Evolutionary conservation across 495 filamentous ascomycete genomes (phyloP), one percentile per base, ranked within the genome.

Genomic region (Daldinia caldariorum): DNA sequence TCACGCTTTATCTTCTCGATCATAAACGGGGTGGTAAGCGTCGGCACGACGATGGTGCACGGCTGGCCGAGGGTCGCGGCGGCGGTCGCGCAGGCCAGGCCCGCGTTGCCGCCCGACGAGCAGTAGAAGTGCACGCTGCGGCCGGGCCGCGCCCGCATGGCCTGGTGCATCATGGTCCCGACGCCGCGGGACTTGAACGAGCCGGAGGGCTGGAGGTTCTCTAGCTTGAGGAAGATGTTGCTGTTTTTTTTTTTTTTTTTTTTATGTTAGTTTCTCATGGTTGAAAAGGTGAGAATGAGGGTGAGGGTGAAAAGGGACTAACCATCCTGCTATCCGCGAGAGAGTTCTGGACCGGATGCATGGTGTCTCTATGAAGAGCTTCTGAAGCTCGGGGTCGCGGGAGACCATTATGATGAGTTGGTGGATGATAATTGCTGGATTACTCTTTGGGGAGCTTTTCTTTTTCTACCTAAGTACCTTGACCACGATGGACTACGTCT

Each of bases 101-200:
- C 94, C 12, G 94, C 94, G 77, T 97, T 97, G 63, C 94, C 94
- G 67, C 92, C 95, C 32, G 88, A 91, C 54, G 89, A 92, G 79
- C 87, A 92, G 83, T 92, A 97, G 88, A 97, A 97, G 79, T 94
- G 93, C 5, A 89, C 79, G 20, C 76, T 67, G 10, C 76, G 73
- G 55, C 76, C 74, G 29, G 47, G 29, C 10, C 68, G 68, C 3
- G 63, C 43, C 7, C 57, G 49, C 64, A 89, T 82, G 64, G 86
- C 79, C 13, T 80, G 83, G 49, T 89, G 86, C 80, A 94, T 89
- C 74, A 94, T 86, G 78, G 92, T 87, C 68, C 94, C 94, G 67
- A 97, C 88, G 16, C 92, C 94, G 74, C 93, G 89, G 34, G 94
- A 97, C 79, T 97, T 99, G 89, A 97, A 99, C 9, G 93, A 96